Evolutionary conservation across 352 stramenopile genomes (phyloP), one percentile per base, ranked within the genome.

Genomic region (Peronospora tabacina): DNA sequence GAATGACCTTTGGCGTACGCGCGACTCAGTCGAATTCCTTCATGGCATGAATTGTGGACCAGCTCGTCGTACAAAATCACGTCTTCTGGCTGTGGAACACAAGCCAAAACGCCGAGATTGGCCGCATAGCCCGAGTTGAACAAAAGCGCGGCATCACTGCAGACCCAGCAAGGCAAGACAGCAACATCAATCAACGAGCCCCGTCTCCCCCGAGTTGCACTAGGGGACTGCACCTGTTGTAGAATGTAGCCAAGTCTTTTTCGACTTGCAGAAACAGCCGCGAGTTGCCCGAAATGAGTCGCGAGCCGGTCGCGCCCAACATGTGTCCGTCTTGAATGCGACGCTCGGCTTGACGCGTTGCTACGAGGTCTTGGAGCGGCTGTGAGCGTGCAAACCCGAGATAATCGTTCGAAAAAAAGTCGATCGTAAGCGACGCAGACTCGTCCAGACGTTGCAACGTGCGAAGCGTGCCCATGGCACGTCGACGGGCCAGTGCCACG

Each of bases 351-450:
- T 95, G 70, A 28, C 70, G 66, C 13, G 45, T 45, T 24, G 70
- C 52, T 30, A 87, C 71, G 35, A 68, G 75, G 43, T 66, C 46
- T 11, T 67, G 61, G 38, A 97, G 72, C 55, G 68, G 36, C 13
- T 44, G 32, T 40, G 62, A 85, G 10, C 85, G 79, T 12, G 94
- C 90, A 34, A 99, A 75, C 13, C 96, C 94, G 15, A 99, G 70
- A 58, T 98, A 98, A 53, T 99, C 96, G 60, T 98, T 99, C 44
- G 86, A 97, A 53, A 79, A 95, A 65, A 99, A 98, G 63, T 99
- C 96, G 36, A 96, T 64, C 22, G 37, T 57, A 4, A 20, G 13
- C 9, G 56, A 36, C 33, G 61, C 71, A 9, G 54, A 36, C 9
- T 55, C 43, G 11, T 58, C 44, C 0, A 54, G 43, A 24, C 68